Base-by-base conservation (phyloP, 2,329 filamentous ascomycete genomes). In the Ceratocystis albifundus region DNA sequence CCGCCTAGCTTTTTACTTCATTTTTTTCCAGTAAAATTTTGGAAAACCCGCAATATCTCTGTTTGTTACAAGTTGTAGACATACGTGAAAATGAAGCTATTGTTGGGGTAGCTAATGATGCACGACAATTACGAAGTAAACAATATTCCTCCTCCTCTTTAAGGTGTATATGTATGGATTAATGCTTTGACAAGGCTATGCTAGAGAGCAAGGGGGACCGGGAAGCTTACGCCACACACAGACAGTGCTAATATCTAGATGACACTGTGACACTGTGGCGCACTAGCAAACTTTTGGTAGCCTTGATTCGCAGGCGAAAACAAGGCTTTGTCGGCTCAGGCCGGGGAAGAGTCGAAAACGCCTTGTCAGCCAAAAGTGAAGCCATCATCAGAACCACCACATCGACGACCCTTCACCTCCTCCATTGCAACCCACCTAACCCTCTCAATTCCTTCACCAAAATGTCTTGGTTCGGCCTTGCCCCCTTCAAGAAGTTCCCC, bases 401-500 rank as follows among this genome's bases (percentile, higher is more conserved):
- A 71, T 55, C 64, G 41, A 62, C 53, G 61, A 50, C 64, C 64
- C 46, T 20, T 25, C 71, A 71, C 71, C 71, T 73, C 71, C 71
- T 73, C 73, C 73, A 73, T 70, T 72, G 73, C 32, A 62, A 41
- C 36, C 32, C 61, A 20, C 25, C 73, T 74, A 73, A 72, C 71
- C 71, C 28, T 67, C 73, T 72, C 71, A 75, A 72, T 73, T 63
- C 44, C 70, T 74, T 75, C 75, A 74, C 76, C 82, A 88, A 80
- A 74, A 90, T 90, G 88, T 84, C 84, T 80, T 84, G 87, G 80
- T 82, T 92, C 78, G 86, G 87, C 76, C 75, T 80, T 71, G 73
- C 75, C 72, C 81, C 82, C 69, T 75, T 84, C 74, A 92, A 91
- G 84, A 92, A 90, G 82, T 93, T 90, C 80, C 85, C 86, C 73